These are phyloP conservation scores for Wickerhamomyces pijperi DNA, from an alignment of 805 yeast genomes.

Conservation along the genomic window DNA sequence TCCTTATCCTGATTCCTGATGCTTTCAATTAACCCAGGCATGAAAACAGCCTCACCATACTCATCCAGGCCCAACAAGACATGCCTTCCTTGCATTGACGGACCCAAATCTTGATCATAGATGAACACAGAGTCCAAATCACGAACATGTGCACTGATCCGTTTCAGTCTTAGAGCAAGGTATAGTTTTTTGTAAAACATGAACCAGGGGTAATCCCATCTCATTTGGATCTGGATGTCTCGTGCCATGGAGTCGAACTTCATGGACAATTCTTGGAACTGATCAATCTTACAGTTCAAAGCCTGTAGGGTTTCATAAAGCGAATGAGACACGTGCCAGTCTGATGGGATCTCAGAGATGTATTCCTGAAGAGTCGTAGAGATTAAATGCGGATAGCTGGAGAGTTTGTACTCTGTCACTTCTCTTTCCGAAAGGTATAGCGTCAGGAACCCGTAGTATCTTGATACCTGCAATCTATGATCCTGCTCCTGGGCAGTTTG, in stretches of 20 bases:
- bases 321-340: conserved; percentile 17
- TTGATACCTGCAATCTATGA: conserved; percentile 42
- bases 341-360: conserved; percentile 15
- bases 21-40: no score
- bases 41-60: no score
- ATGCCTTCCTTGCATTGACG: no score
- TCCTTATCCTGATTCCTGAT: no score
- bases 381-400: conserved; percentile 37
- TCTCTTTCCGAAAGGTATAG: conserved; percentile 48
- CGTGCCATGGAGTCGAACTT: conserved; percentile 37
- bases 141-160: conserved; percentile 34
- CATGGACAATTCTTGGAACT: conserved; percentile 2
- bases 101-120: neutral
- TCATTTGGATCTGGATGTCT: conserved; percentile 37
- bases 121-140: conserved; percentile 9
- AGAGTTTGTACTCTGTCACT: conserved; percentile 35
- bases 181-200: conserved; percentile 44
- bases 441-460: conserved; percentile 44
- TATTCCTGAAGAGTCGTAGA: conserved; percentile 22
- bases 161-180: conserved; percentile 44
- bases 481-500: conserved; percentile 37
- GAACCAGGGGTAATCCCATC: conserved; percentile 74
- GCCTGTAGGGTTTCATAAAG: conserved; percentile 2
- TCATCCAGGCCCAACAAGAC: no score
- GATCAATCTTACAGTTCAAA: conserved; percentile 1